Evolutionary conservation across 257 asterid genomes (phyloP), one percentile per base, ranked within the genome.

Genomic region (Lantana camara): DNA sequence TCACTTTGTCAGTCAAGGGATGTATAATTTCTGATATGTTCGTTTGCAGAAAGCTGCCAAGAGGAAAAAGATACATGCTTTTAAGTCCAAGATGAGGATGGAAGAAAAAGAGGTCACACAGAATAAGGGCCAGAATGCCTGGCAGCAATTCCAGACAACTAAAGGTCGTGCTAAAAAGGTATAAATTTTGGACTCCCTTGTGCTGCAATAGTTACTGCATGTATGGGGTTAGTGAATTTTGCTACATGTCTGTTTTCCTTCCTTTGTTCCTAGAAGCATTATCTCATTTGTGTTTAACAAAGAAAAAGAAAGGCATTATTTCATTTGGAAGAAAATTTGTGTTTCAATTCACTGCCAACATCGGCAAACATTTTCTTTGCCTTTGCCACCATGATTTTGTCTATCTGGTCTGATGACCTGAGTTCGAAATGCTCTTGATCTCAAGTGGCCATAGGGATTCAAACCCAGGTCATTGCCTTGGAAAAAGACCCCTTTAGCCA

Each of bases 91-190:
- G 88, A 78, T 90, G 93, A 83, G 97, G 73, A 66, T 85, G 74
- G 99, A 93, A 80, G 95, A 78, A 74, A 90, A 87, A 69, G 99
- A 93, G 79, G 90, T 85, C 37, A 63, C 92, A 17, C 99, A 93
- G 77, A 93, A 93, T 76, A 93, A 93, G 79, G 87, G 97, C 77
- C 96, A 88, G 80, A 93, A 90, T 53, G 95, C 92, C 46, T 90
- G 99, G 99, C 99, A 93, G 74, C 97, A 93, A 73, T 93, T 93
- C 73, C 97, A 93, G 78, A 90, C 97, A 20, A 81, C 95, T 37
- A 93, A 90, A 82, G 97, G 96, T 77, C 78, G 77, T 63, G 82
- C 96, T 64, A 93, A 90, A 77, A 93, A 93, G 97, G 99, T 90
- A 74, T 14, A 9, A 24, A 50, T 24, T 51, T 29, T 17, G 3